These are phyloP conservation scores for Achlya hypogyna DNA, from an alignment of 352 stramenopile genomes.

Conservation along the genomic window DNA sequence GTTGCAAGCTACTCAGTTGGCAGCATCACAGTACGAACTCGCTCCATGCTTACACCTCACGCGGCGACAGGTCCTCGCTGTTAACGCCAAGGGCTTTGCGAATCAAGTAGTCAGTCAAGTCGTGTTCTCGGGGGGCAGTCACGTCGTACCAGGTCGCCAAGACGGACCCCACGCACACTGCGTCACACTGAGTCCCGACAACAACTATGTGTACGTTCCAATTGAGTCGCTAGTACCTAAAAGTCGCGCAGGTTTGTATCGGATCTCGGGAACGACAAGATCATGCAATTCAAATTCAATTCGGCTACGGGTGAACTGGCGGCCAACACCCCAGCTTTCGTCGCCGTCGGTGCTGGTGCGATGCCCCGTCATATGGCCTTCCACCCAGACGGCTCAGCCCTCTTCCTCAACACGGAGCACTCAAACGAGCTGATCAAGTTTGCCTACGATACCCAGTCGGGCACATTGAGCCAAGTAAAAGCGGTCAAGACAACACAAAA, in stretches of 20 bases:
- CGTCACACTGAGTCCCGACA: constrained; percentile 6
- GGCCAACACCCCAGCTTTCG: not conserved
- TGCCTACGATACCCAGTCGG: not conserved
- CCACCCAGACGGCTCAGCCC: not conserved
- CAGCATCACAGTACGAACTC: not conserved
- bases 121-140: not conserved
- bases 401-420: constrained; percentile 5
- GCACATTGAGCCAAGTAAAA: not conserved
- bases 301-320: not conserved
- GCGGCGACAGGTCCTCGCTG: not conserved
- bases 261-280: constrained; percentile 18
- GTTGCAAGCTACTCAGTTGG: constrained; percentile 6
- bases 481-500: constrained; percentile 8
- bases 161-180: constrained; percentile 10
- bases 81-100: not conserved
- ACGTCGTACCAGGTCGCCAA: constrained; percentile 11
- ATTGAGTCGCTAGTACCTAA: not conserved
- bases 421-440: constrained; percentile 4
- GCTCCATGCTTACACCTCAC: not conserved
- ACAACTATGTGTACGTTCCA: not conserved
- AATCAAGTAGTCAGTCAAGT: not conserved
- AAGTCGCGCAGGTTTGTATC: not conserved
- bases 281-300: constrained; percentile 18
- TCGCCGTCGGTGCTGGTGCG: not conserved
- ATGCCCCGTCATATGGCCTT: constrained; percentile 14